phyloP scores from a whole-genome alignment of 495 filamentous ascomycete genomes.

The Neurospora discreta region DNA sequence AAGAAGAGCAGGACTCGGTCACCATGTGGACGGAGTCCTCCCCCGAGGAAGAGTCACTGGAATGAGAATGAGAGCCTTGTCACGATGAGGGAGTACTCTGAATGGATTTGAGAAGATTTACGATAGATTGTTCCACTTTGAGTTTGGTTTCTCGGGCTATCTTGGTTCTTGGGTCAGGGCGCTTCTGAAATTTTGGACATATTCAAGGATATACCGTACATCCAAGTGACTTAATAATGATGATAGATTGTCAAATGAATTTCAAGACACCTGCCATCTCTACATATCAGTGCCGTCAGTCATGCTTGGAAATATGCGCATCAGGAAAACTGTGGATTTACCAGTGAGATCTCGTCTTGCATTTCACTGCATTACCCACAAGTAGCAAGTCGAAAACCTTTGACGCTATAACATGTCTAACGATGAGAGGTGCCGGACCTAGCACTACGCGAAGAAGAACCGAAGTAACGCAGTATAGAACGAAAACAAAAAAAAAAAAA shows the following conservation, averaged over 20 bases:
- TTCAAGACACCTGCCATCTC: neutral
- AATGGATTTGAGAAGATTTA: neutral
- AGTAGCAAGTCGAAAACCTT: too few relatives aligned
- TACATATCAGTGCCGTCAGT: rapidly evolving
- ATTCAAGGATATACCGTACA: neutral
- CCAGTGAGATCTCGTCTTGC: too few relatives aligned
- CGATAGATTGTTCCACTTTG: neutral
- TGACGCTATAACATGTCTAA: too few relatives aligned
- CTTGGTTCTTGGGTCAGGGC: neutral
- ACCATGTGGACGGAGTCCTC: neutral
- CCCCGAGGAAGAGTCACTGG: neutral
- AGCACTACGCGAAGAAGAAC: too few relatives aligned
- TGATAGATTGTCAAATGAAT: neutral
- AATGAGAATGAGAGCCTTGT: neutral
- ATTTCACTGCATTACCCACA: too few relatives aligned
- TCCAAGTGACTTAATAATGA: neutral
- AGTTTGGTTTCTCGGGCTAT: neutral
- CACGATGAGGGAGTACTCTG: neutral
- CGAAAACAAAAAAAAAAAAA: too few relatives aligned
- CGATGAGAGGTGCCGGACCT: too few relatives aligned
- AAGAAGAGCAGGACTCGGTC: neutral
- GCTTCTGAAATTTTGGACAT: neutral
- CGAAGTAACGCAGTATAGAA: too few relatives aligned
- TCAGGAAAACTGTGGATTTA: too few relatives aligned
- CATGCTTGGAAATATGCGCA: neutral